phyloP scores from a whole-genome alignment of 768 basidiomycete genomes.

The Gloeophyllum trabeum region DNA sequence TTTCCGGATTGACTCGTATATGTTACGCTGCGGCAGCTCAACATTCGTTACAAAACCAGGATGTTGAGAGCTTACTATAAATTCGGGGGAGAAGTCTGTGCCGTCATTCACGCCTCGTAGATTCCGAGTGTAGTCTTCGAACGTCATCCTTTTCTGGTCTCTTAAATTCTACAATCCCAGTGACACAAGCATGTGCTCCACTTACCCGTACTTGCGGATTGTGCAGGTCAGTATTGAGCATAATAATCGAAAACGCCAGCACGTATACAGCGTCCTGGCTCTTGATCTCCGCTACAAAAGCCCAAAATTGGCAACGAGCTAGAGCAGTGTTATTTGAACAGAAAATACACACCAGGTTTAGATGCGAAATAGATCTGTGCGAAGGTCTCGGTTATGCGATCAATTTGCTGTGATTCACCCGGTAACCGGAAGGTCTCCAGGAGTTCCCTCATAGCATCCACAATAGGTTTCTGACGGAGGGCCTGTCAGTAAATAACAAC shows the following conservation, averaged over 20 bases:
- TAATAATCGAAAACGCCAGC: conserved; percentile 88
- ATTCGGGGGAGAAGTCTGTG: conserved; percentile 73
- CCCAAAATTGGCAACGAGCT: not conserved
- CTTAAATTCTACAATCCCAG: conserved; percentile 4
- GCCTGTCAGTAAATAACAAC: not conserved
- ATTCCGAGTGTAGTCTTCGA: conserved; percentile 90
- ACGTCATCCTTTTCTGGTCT: conserved; percentile 84
- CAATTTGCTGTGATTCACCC: conserved; percentile 91
- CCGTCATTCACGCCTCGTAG: conserved; percentile 87
- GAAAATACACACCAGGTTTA: conserved; percentile 45
- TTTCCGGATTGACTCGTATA: conserved; percentile 92
- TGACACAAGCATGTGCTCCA: not conserved
- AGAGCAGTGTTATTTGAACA: not conserved
- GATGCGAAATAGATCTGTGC: conserved; percentile 85
- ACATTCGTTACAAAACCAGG: not conserved
- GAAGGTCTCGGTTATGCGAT: conserved; percentile 89
- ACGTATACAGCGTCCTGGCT: conserved; percentile 91
- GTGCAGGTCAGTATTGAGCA: conserved; percentile 97
- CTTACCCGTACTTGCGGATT: conserved; percentile 86
- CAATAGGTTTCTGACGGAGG: conserved; percentile 69
- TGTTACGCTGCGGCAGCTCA: conserved; percentile 45
- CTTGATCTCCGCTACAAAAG: conserved; percentile 66
- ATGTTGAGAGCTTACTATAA: conserved; percentile 45
- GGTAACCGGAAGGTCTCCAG: conserved; percentile 91
- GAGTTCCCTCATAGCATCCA: conserved; percentile 92